Conservation (phyloP, 2,329 filamentous ascomycete species). For the Botrytis byssoidea region DNA sequence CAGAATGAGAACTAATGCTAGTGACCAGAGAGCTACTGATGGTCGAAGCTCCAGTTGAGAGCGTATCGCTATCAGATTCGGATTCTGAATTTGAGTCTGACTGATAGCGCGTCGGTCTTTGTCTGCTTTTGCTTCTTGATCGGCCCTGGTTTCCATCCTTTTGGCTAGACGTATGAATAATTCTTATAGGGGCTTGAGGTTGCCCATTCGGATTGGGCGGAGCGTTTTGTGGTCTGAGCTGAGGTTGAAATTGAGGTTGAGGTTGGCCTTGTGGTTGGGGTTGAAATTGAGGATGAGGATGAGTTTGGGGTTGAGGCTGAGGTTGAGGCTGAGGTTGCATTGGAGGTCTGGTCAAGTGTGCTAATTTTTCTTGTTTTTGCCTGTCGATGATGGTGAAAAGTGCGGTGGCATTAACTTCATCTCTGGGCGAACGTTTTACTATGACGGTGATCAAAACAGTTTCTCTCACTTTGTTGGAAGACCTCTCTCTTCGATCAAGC, state of each 20-base stretch:
- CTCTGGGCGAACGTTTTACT: conserved; percentile 29
- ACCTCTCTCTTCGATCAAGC: conserved; percentile 28
- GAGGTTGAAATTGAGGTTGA: neutral
- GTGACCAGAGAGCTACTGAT: conserved; percentile 23
- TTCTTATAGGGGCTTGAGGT: neutral
- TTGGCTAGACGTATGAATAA: neutral
- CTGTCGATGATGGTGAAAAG: conserved; percentile 30
- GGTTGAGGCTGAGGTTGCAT: conserved; percentile 15
- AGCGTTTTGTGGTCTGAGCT: neutral
- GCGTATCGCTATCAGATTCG: conserved; percentile 23
- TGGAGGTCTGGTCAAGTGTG: conserved; percentile 23
- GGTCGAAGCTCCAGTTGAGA: conserved; percentile 16
- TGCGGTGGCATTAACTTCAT: conserved; percentile 26
- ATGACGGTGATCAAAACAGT: conserved; percentile 35
- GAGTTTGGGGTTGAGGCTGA: neutral
- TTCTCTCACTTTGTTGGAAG: conserved; percentile 27
- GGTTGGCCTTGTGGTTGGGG: conserved; percentile 2
- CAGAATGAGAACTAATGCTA: conserved; percentile 26
- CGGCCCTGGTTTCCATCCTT: neutral
- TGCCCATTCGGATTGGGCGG: conserved; percentile 12
- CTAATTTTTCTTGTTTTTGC: conserved; percentile 22
- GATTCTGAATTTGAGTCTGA: conserved; percentile 23
- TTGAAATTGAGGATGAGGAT: conserved; percentile 12
- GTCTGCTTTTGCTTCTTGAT: neutral
- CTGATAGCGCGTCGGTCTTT: conserved; percentile 11